Evolutionary conservation across 2,329 filamentous ascomycete species (phyloP), one percentile per base, ranked within the genome.

Genomic region (Pyrenophora graminea): DNA sequence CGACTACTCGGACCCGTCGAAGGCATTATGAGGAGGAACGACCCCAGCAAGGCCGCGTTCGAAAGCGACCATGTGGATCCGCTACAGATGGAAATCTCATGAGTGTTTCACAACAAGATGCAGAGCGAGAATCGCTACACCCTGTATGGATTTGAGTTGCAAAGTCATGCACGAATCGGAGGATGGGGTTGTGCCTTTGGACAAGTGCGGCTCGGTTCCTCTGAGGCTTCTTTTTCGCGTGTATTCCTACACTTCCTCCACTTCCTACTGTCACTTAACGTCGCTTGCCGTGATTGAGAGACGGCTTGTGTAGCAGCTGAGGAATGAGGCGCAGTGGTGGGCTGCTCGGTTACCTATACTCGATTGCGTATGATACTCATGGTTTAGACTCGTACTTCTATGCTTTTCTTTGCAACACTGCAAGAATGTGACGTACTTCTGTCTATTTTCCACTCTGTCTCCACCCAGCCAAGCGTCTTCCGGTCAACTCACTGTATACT

Each of bases 1-100:
- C 83, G 94, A 62, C 78, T 99, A 65, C 79, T 99, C 30, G 94
- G 94, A 2, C 92, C 93, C 1, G 92, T 97, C 23, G 91, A 96
- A 75, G 87, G 91, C 55, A 95, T 97, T 71, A 91, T 99, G 90
- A 83, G 94, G 74, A 84, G 94, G 68, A 90, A 83, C 55, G 81
- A 83, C 61, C 81, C 80, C 37, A 77, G 75, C 67, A 79, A 79
- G 61, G 58, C 63, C 45, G 61, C 58, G 12, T 58, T 61, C 36
- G 58, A 51, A n/a, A 60, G 63, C 15, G 68, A 68, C 13, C 82
- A 85, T 62, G 80, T 88, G 70, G 87, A 89, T 69, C 87, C 87
- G 19, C 76, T 89, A 30, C 27, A 30, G 31, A 67, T 68, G 23
- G 68, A 56, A 39, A 45, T 53, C 32, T 55, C 58, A 61, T 70